Percentiles rank a stretch among this genome's conserved stretches.
These are phyloP conservation scores for Lactarius deliciosus DNA, from an alignment of 768 basidiomycete species.

Conservation along the genomic window DNA sequence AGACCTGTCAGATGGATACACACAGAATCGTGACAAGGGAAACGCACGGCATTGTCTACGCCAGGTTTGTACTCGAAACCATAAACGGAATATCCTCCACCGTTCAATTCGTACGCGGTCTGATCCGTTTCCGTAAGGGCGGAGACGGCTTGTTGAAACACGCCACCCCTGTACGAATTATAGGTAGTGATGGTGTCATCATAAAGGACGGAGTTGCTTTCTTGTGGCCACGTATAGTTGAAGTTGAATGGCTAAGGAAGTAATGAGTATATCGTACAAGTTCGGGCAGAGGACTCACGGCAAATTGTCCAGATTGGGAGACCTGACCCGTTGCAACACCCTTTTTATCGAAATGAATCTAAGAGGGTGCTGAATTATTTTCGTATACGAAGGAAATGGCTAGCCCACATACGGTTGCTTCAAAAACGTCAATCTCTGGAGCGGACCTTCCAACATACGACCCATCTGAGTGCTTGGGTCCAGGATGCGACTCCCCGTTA, in stretches of 20 bases:
- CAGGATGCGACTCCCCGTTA: constrained; percentile 48
- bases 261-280: neutral
- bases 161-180: constrained; percentile 73
- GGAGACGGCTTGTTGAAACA: constrained; percentile 83
- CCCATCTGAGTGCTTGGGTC: constrained; percentile 53
- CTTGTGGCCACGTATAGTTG: constrained; percentile 22
- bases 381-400: neutral
- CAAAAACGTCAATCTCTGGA: constrained; percentile 72
- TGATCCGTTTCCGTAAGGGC: constrained; percentile 53
- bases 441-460: constrained; percentile 62
- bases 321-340: constrained; percentile 5
- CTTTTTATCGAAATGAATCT: neutral
- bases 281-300: constrained; percentile 16
- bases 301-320: constrained; percentile 30
- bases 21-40: neutral
- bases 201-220: neutral
- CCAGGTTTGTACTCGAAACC: constrained; percentile 47
- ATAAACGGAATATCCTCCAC: constrained; percentile 40
- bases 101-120: constrained; percentile 37
- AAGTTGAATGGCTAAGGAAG: constrained; percentile 26
- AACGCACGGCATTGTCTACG: constrained; percentile 29
- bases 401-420: constrained; percentile 42
- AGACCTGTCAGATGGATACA: neutral
- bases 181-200: neutral
- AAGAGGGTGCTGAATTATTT: neutral